A percentile compares a stretch with the other conserved stretches of the same genome.
Conservation (phyloP, 257 asterid species). For the Parsonsia alboflavescens region DNA sequence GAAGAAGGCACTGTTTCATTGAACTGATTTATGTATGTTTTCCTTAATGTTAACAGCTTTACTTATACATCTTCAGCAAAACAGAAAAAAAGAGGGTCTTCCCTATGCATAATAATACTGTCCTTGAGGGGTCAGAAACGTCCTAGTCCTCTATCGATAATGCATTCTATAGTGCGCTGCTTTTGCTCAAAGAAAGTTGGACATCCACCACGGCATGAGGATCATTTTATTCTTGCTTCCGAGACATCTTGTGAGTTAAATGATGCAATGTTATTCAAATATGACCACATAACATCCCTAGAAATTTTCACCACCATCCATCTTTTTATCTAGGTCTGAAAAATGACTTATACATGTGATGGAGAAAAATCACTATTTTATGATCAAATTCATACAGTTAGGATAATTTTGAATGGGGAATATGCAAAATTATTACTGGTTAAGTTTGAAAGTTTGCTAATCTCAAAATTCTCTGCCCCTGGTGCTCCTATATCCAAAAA, state of each 20-base stretch:
- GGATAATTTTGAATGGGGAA: background rate
- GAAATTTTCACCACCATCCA: background rate
- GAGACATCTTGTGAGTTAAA: conserved; percentile 78
- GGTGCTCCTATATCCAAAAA: too few species aligned
- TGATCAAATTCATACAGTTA: background rate
- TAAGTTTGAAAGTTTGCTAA: background rate
- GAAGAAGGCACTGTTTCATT: background rate
- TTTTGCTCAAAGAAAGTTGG: conserved; percentile 40
- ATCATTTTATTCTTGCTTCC: conserved; percentile 68
- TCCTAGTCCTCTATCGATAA: background rate
- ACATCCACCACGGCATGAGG: conserved; percentile 61
- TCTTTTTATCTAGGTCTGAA: background rate
- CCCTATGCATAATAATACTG: background rate
- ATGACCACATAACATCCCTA: conserved; percentile 17
- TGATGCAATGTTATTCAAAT: background rate
- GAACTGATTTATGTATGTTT: background rate
- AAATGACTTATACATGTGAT: background rate
- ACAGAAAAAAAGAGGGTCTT: too few species aligned
- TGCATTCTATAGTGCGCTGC: conserved; percentile 55
- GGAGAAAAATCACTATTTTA: background rate
- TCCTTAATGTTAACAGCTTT: background rate
- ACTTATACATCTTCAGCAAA: background rate
- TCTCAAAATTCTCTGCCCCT: background rate
- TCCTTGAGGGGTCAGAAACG: background rate
- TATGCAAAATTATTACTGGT: background rate